These are phyloP conservation scores for Conticribra weissflogii DNA, from an alignment of 108 stramenopile genomes.

Conservation along the genomic window DNA sequence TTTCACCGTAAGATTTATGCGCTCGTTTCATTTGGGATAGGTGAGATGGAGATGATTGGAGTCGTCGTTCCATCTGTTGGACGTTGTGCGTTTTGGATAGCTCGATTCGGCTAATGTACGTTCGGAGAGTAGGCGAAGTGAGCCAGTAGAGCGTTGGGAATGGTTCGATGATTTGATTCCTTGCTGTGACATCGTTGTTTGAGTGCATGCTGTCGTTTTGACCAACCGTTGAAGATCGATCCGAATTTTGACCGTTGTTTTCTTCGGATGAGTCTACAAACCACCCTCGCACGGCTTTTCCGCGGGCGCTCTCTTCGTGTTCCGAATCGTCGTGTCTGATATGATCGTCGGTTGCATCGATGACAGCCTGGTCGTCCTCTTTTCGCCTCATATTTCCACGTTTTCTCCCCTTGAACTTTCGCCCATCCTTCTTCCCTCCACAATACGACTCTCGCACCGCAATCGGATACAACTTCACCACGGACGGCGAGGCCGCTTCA, in stretches of 20 bases:
- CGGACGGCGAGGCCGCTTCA: constrained; percentile 52
- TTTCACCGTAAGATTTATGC: constrained; percentile 67
- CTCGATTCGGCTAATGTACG: constrained; percentile 70
- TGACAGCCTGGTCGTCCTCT: constrained; percentile 3
- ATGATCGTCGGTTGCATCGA: neutral
- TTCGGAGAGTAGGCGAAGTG: constrained; percentile 63
- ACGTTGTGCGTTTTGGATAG: constrained; percentile 46
- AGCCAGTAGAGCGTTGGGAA: constrained; percentile 90
- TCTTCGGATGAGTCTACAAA: neutral
- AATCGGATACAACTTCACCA: constrained; percentile 79
- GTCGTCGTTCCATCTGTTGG: constrained; percentile 40
- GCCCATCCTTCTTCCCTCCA: constrained; percentile 63
- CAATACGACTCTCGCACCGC: constrained; percentile 60
- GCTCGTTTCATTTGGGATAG: constrained; percentile 73
- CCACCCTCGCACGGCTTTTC: constrained; percentile 10
- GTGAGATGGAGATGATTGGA: constrained; percentile 31
- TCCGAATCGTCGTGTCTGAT: neutral
- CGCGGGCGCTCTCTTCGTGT: neutral
- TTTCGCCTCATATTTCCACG: constrained; percentile 30
- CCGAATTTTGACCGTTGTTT: neutral
- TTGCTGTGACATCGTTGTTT: constrained; percentile 4
- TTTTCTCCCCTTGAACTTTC: constrained; percentile 58
- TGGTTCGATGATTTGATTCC: constrained; percentile 65
- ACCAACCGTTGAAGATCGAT: neutral
- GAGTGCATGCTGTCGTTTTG: neutral